phyloP scores from a whole-genome alignment of 2,329 filamentous ascomycete species.

The Arthrobotrys pseudoclavata region DNA sequence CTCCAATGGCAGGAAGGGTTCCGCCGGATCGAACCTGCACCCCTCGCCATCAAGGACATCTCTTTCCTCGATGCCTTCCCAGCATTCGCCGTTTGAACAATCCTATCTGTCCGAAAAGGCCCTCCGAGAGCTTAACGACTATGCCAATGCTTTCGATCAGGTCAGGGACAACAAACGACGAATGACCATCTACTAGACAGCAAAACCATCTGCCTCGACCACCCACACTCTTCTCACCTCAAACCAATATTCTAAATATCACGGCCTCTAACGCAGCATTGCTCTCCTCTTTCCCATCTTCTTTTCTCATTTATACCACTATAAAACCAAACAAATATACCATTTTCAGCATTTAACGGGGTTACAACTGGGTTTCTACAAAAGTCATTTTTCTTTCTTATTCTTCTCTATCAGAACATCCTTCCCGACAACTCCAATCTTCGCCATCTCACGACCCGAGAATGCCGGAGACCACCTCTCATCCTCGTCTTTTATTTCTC shows the following conservation, averaged over 20 bases:
- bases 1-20: constrained; percentile 58
- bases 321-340: constrained; percentile 60
- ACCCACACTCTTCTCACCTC: constrained; percentile 34
- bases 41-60: constrained; percentile 86
- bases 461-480: constrained; percentile 29
- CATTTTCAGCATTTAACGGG: constrained; percentile 58
- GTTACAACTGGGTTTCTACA: constrained; percentile 55
- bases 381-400: constrained; percentile 47
- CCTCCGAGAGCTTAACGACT: constrained; percentile 83
- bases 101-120: constrained; percentile 79
- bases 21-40: constrained; percentile 63
- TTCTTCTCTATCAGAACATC: constrained; percentile 32
- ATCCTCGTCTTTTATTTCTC: constrained; percentile 24
- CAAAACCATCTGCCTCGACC: constrained; percentile 5
- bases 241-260: constrained; percentile 25
- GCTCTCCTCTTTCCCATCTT: constrained; percentile 47
- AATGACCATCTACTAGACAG: constrained; percentile 62
- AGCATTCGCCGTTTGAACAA: constrained; percentile 69
- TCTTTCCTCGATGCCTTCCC: constrained; percentile 79
- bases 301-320: constrained; percentile 50
- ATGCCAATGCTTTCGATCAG: constrained; percentile 90
- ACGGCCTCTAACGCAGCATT: constrained; percentile 58
- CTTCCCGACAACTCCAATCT: constrained; percentile 15
- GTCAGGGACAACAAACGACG: constrained; percentile 69
- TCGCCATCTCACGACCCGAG: constrained; percentile 8